These are phyloP conservation scores for Tricholomella constricta DNA, from an alignment of 768 basidiomycete species.

Conservation along the genomic window DNA sequence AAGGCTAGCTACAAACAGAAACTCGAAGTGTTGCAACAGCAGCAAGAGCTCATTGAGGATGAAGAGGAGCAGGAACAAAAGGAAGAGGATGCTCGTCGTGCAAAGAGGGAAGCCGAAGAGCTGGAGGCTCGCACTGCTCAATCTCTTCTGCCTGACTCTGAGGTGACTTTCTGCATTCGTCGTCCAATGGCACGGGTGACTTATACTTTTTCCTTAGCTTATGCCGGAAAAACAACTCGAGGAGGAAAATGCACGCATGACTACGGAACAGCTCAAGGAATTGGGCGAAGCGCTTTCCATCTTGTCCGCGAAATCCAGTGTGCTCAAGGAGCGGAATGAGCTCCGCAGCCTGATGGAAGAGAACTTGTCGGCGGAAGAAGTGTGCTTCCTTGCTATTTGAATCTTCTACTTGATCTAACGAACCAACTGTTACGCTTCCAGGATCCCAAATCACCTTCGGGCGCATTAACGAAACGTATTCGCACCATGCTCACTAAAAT, in stretches of 20 bases:
- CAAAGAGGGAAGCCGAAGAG: slow-evolving; percentile 79
- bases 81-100: slow-evolving; percentile 88
- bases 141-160: slow-evolving; percentile 84
- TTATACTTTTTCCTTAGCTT: slow-evolving; percentile 44
- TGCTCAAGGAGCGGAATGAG: slow-evolving; percentile 95
- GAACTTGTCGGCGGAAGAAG: slow-evolving; percentile 87
- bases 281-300: slow-evolving; percentile 89
- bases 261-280: slow-evolving; percentile 92
- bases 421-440: slow-evolving; percentile 23
- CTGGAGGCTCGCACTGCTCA: slow-evolving; percentile 77
- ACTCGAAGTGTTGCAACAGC: slow-evolving; percentile 95
- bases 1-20: slow-evolving; percentile 97
- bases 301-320: slow-evolving; percentile 90
- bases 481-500: slow-evolving; percentile 95
- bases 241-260: slow-evolving; percentile 90
- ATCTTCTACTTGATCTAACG: background rate
- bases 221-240: slow-evolving; percentile 55
- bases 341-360: slow-evolving; percentile 91
- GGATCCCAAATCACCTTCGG: slow-evolving; percentile 81
- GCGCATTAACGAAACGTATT: slow-evolving; percentile 93
- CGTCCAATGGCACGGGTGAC: background rate
- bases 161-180: slow-evolving; percentile 40
- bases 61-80: slow-evolving; percentile 98
- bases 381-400: slow-evolving; percentile 27
- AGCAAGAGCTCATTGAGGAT: slow-evolving; percentile 99